A percentile compares a stretch with the other conserved stretches of the same genome.
Conservation (phyloP, 2,329 filamentous ascomycete species). For the Malbranchea cinnamomea region DNA sequence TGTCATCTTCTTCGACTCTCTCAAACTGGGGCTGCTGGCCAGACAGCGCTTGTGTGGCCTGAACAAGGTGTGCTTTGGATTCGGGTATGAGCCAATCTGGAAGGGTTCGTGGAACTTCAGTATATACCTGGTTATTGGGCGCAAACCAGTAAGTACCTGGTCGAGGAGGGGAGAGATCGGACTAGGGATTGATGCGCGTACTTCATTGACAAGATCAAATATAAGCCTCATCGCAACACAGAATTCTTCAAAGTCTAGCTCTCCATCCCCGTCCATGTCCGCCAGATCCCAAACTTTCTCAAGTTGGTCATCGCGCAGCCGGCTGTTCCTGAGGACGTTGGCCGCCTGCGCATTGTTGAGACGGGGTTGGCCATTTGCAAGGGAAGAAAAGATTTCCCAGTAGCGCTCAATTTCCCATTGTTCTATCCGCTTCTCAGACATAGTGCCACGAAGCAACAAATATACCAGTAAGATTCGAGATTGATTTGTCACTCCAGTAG, state of each 20-base stretch:
- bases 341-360: conserved; percentile 57
- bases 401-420: conserved; percentile 64
- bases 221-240: conserved; percentile 98
- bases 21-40: conserved; percentile 73
- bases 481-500: neutral
- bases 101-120: conserved; percentile 68
- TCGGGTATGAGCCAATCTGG: conserved; percentile 97
- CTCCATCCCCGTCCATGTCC: conserved; percentile 93
- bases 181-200: conserved; percentile 34
- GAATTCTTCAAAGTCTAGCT: conserved; percentile 98
- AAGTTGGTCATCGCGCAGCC: conserved; percentile 66
- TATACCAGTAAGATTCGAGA: neutral
- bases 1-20: conserved; percentile 62
- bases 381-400: conserved; percentile 64
- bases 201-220: conserved; percentile 91
- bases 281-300: conserved; percentile 95
- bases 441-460: conserved; percentile 13
- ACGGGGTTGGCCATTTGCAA: conserved; percentile 47
- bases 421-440: conserved; percentile 42
- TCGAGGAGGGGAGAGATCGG: neutral
- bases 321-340: conserved; percentile 57
- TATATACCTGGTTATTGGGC: conserved; percentile 51
- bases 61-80: conserved; percentile 80
- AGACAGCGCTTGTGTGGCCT: conserved; percentile 64
- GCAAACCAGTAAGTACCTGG: neutral